Evolutionary conservation across 176 grass and related monocot species (phyloP).

Genomic region (Juncus effusus): DNA sequence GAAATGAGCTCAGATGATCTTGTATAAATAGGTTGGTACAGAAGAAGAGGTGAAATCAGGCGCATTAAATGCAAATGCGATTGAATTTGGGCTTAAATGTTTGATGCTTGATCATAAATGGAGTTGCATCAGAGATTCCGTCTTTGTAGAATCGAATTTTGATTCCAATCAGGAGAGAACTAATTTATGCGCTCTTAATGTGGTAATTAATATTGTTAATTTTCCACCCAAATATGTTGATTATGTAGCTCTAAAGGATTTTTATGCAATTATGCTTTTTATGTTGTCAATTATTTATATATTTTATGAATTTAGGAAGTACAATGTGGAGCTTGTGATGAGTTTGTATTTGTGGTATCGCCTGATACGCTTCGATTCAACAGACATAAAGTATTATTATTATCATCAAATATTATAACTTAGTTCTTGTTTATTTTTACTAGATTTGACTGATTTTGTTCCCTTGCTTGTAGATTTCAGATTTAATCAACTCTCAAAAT

Average conservation of each 20-base stretch:
- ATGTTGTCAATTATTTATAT: constrained; percentile 1
- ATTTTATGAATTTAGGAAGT: constrained; percentile 49
- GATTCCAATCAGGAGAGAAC: constrained; percentile 39
- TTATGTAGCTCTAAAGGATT: neutral
- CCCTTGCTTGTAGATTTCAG: constrained; percentile 49
- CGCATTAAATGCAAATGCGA: constrained; percentile 49
- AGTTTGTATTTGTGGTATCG: constrained; percentile 62
- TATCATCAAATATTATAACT: neutral
- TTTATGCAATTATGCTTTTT: neutral
- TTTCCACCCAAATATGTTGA: neutral
- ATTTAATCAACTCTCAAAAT: constrained; percentile 35
- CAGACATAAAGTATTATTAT: constrained; percentile 55
- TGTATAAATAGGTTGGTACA: constrained; percentile 30
- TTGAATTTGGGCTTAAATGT: constrained; percentile 47
- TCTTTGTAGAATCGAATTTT: constrained; percentile 48
- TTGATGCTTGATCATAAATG: constrained; percentile 70
- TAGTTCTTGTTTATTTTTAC: too few species aligned
- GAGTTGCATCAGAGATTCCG: constrained; percentile 53
- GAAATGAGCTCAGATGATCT: too few species aligned
- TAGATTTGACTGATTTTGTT: neutral
- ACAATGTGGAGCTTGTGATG: constrained; percentile 47
- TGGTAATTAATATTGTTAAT: constrained; percentile 40
- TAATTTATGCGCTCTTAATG: constrained; percentile 46
- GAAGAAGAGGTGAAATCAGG: constrained; percentile 57
- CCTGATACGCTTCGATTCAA: constrained; percentile 65